Conservation (phyloP, 2,329 filamentous ascomycete genomes). For the Pseudonectria foliicola region DNA sequence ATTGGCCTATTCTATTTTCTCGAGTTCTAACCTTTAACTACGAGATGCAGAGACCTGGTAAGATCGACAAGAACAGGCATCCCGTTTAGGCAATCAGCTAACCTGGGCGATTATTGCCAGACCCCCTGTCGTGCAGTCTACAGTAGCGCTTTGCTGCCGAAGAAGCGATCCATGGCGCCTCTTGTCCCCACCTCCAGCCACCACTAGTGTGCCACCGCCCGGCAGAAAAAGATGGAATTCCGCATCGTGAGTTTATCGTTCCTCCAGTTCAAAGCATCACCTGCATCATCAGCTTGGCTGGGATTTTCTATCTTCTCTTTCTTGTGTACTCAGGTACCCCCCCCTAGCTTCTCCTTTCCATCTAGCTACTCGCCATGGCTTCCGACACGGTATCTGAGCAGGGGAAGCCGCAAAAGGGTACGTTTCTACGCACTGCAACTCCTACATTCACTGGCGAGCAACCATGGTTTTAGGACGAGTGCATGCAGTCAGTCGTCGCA, state of each 20-base stretch:
- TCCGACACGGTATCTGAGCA: conserved; percentile 8
- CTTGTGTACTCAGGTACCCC: no score
- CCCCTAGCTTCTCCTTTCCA: no score
- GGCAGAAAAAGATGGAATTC: conserved; percentile 24
- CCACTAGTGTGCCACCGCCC: conserved; percentile 19
- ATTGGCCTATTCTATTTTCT: no score
- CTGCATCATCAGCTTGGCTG: background rate
- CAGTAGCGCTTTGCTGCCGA: conserved; percentile 1
- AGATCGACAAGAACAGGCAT: no score
- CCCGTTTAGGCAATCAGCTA: no score
- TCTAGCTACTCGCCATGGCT: conserved; percentile 8
- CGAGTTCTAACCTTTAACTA: no score
- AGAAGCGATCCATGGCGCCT: conserved; percentile 3
- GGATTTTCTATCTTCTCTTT: no score
- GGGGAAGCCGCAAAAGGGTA: conserved; percentile 14
- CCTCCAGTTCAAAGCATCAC: conserved; percentile 1
- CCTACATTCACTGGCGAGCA: no score
- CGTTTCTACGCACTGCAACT: background rate
- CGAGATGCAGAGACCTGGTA: no score
- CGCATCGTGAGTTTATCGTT: background rate
- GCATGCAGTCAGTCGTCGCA: no score
- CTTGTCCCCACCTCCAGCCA: conserved; percentile 3
- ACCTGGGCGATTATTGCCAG: no score
- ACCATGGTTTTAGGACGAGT: no score
- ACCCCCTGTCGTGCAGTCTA: background rate